Evolutionary conservation across 108 stramenopile species (phyloP), one percentile per base, ranked within the genome.

Genomic region (Cylindrotheca fusiformis): DNA sequence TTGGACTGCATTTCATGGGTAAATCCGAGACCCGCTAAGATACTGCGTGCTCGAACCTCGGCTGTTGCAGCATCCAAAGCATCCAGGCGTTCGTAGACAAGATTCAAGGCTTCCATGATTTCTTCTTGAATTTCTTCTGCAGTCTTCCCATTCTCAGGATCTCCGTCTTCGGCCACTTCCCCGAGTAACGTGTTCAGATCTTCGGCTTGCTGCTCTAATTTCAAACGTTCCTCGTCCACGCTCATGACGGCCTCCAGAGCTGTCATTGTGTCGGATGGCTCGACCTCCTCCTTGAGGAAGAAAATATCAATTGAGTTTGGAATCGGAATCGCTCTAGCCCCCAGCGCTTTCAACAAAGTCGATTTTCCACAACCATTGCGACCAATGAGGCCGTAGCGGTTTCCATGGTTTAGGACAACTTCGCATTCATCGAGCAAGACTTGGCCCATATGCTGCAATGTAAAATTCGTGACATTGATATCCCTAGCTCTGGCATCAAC

Each of bases 241-340:
- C 70, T 68, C 93, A 97, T 97, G 65, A 98, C 96, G n/a, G 97
- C 99, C 32, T 98, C 95, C 26, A 98, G 63, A 2, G 99, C 99
- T 10, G 97, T 91, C 28, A 98, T 60, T 17, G 94, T 94, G 63
- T 91, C 88, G 31, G 80, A 81, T 18, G 98, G 83, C 63, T 98
- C 97, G 26, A 98, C 76, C 77, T 98, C 99, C 74, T 97, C 92
- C 61, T 84, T 86, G 27, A 99, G 65, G 58, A 95, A 95, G 69
- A 96, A 99, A 33, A 95, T 88, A 72, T 99, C 98, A 70, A 98
- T 98, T 26, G 85, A 81, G 32, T 84, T 87, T 2, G 99, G 98
- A 47, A 98, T 96, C 30, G 99, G 99, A 14, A 98, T 64, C 29
- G 94, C 93, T 2, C 99, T 63, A 12, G 95, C 94, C 26, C 96